Evolutionary conservation across 1,139 yeast genomes (phyloP).

Genomic region (Debaryomyces singareniensis): DNA sequence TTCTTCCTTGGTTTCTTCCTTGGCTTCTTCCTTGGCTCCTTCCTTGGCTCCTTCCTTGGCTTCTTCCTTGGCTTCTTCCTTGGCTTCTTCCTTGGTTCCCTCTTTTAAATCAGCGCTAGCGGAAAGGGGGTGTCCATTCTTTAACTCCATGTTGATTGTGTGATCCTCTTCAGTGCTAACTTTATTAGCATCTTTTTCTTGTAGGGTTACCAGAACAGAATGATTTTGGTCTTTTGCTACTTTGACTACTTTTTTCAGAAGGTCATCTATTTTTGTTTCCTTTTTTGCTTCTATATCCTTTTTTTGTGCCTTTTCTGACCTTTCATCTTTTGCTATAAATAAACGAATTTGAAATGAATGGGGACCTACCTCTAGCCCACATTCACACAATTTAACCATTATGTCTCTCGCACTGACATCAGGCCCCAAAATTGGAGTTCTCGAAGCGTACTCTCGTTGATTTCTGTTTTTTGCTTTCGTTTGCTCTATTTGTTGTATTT

Average conservation of each 20-base stretch:
- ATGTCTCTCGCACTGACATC: constrained; percentile 67
- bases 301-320: constrained; percentile 30
- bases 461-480: constrained; percentile 17
- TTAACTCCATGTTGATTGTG: too few relatives aligned
- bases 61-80: too few relatives aligned
- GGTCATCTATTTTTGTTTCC: constrained; percentile 9
- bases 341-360: constrained; percentile 73
- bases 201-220: too few relatives aligned
- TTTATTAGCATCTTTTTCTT: too few relatives aligned
- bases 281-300: constrained; percentile 22
- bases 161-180: too few relatives aligned
- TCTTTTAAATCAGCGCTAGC: too few relatives aligned
- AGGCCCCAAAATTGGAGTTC: constrained; percentile 38
- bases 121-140: too few relatives aligned
- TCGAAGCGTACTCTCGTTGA: constrained; percentile 18
- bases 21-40: constrained; percentile 9
- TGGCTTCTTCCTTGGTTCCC: too few relatives aligned
- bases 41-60: too few relatives aligned
- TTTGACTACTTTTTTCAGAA: too few relatives aligned
- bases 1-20: constrained; percentile 8
- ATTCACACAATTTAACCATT: constrained; percentile 84
- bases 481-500: constrained; percentile 23
- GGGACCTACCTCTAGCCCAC: constrained; percentile 70
- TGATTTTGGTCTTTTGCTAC: too few relatives aligned
- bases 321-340: constrained; percentile 75